Evolutionary conservation across 768 basidiomycete species (phyloP).

Genomic region (Mycena pura): DNA sequence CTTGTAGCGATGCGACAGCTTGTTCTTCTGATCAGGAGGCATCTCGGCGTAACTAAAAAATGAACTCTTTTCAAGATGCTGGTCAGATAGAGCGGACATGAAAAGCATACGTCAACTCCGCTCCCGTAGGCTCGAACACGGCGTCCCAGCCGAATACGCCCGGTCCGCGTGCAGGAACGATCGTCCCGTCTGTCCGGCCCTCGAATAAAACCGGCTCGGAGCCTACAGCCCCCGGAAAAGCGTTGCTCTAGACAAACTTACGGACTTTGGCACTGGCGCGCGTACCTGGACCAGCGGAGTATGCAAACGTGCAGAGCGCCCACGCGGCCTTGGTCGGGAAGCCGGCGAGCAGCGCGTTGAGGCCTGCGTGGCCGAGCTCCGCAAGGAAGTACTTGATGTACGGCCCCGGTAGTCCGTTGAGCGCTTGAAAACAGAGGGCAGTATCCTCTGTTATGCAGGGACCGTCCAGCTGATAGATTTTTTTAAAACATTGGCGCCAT

Average conservation of each 20-base stretch:
- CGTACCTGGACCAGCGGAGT: conserved; percentile 79
- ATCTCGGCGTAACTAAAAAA: conserved; percentile 75
- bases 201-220: conserved; percentile 78
- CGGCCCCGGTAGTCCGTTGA: conserved; percentile 92
- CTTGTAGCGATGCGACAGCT: conserved; percentile 73
- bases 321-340: conserved; percentile 83
- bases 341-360: conserved; percentile 81
- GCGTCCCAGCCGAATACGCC: conserved; percentile 91
- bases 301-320: conserved; percentile 96
- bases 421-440: conserved; percentile 87
- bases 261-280: background rate
- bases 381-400: conserved; percentile 96
- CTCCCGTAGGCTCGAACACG: conserved; percentile 79
- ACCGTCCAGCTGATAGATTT: conserved; percentile 45
- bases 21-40: conserved; percentile 70
- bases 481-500: background rate
- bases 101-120: conserved; percentile 72
- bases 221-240: too few species aligned
- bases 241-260: too few species aligned
- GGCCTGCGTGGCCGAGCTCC: conserved; percentile 85
- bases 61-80: too few species aligned
- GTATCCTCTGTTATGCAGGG: conserved; percentile 89
- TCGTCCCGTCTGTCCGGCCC: conserved; percentile 86
- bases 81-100: conserved; percentile 4
- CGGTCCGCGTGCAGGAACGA: conserved; percentile 85